Evolutionary conservation across 2,329 filamentous ascomycete species (phyloP).

Genomic region (Anthostomella pinea): DNA sequence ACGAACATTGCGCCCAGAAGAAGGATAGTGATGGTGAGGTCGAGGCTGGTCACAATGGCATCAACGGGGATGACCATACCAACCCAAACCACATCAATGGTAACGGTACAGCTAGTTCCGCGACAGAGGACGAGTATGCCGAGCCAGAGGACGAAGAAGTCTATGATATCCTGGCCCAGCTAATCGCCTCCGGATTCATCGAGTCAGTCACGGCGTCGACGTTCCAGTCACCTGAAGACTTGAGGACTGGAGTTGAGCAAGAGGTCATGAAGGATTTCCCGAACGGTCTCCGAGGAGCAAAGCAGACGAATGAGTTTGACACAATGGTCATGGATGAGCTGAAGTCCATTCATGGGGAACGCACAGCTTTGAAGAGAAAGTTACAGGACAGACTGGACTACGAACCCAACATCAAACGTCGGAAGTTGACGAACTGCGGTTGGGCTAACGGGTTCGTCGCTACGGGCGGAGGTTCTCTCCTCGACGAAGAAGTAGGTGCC

Average conservation of each 20-base stretch:
- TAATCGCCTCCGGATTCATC: constrained; percentile 65
- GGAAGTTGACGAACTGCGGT: constrained; percentile 52
- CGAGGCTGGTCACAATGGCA: constrained; percentile 7
- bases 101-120: constrained; percentile 36
- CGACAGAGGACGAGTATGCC: constrained; percentile 9
- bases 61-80: constrained; percentile 37
- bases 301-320: constrained; percentile 63
- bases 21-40: not conserved
- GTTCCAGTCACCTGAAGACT: constrained; percentile 60
- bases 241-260: constrained; percentile 59
- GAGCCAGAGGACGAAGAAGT: constrained; percentile 41
- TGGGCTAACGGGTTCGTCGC: constrained; percentile 36
- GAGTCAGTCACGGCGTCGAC: constrained; percentile 58
- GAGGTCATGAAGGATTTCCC: constrained; percentile 56
- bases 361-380: constrained; percentile 25
- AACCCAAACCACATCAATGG: constrained; percentile 23
- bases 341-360: constrained; percentile 23
- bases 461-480: constrained; percentile 40
- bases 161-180: constrained; percentile 48
- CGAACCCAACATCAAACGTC: constrained; percentile 43
- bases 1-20: constrained; percentile 31
- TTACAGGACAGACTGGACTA: constrained; percentile 21
- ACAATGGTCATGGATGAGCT: constrained; percentile 21
- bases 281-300: constrained; percentile 57
- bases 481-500: constrained; percentile 49